A percentile compares a stretch with the other conserved stretches of the same genome.
These are phyloP conservation scores for Suillus placidus DNA, from an alignment of 768 basidiomycete genomes.

Conservation along the genomic window DNA sequence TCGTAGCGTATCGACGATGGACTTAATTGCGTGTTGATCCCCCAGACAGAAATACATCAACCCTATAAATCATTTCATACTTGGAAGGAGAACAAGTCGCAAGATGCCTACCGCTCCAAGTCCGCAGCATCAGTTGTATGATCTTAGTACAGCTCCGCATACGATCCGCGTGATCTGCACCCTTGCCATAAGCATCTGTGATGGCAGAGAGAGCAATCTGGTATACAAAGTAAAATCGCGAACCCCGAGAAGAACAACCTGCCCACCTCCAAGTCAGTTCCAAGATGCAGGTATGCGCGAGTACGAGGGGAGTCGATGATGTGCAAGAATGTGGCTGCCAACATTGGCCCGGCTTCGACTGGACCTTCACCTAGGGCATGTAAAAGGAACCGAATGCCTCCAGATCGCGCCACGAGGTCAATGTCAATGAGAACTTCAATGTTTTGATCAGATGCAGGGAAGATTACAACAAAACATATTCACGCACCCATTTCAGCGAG, in stretches of 20 bases:
- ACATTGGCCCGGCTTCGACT: constrained; percentile 72
- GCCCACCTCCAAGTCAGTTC: constrained; percentile 86
- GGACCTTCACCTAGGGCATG: constrained; percentile 92
- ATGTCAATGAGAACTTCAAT: constrained; percentile 83
- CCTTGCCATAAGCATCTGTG: constrained; percentile 91
- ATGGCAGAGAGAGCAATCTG: constrained; percentile 87
- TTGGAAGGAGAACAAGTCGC: constrained; percentile 1
- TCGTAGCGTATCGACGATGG: constrained; percentile 80
- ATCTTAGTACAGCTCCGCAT: constrained; percentile 79
- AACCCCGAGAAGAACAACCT: background rate
- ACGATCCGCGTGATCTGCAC: constrained; percentile 73
- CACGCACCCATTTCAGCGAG: constrained; percentile 84
- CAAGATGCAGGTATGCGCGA: constrained; percentile 74
- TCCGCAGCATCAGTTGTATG: constrained; percentile 81
- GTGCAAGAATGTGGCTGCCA: constrained; percentile 80
- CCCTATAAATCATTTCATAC: constrained; percentile 49
- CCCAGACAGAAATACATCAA: constrained; percentile 94
- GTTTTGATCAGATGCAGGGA: constrained; percentile 14
- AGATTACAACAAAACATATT: constrained; percentile 2
- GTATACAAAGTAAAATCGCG: constrained; percentile 1
- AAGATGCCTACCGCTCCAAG: constrained; percentile 82
- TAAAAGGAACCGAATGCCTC: constrained; percentile 83
- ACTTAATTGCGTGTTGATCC: constrained; percentile 81
- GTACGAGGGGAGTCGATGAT: constrained; percentile 86
- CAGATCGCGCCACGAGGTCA: constrained; percentile 76